Percentiles rank a stretch among this genome's conserved stretches.
Evolutionary conservation across 192 early-diverging fungal species (phyloP).

Genomic region (Podila epigama): DNA sequence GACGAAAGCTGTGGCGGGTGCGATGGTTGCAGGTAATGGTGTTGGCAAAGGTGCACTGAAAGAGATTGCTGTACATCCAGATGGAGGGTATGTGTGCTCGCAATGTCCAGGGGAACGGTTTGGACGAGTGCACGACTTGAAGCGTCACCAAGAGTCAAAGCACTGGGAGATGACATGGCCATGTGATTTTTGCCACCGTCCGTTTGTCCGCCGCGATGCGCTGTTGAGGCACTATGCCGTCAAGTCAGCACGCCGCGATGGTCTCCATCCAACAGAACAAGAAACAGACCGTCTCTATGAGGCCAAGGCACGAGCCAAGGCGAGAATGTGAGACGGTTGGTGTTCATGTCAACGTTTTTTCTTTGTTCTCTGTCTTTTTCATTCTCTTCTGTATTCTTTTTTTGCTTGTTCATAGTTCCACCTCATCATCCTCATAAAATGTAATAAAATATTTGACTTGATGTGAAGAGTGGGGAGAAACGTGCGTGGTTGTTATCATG

Average conservation of each 20-base stretch:
- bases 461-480: too few relatives aligned
- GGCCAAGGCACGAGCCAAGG: background rate
- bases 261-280: background rate
- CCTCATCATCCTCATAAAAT: too few relatives aligned
- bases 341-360: background rate
- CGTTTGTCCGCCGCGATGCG: background rate
- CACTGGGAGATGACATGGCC: conserved; percentile 1
- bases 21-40: background rate
- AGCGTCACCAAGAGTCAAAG: background rate
- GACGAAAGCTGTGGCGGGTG: background rate
- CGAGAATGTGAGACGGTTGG: background rate
- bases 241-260: background rate
- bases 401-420: background rate
- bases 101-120: background rate
- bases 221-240: background rate
- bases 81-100: background rate
- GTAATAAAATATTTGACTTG: background rate
- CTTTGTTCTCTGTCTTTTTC: background rate
- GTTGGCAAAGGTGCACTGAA: background rate
- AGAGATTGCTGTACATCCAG: background rate
- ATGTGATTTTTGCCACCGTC: background rate
- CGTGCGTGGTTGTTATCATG: too few relatives aligned
- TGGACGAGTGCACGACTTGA: background rate
- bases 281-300: background rate
- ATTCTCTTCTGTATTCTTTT: background rate